A percentile compares a stretch with the other conserved stretches of the same genome.
phyloP scores from a whole-genome alignment of 495 filamentous ascomycete species.

The Xylaria venustula region DNA sequence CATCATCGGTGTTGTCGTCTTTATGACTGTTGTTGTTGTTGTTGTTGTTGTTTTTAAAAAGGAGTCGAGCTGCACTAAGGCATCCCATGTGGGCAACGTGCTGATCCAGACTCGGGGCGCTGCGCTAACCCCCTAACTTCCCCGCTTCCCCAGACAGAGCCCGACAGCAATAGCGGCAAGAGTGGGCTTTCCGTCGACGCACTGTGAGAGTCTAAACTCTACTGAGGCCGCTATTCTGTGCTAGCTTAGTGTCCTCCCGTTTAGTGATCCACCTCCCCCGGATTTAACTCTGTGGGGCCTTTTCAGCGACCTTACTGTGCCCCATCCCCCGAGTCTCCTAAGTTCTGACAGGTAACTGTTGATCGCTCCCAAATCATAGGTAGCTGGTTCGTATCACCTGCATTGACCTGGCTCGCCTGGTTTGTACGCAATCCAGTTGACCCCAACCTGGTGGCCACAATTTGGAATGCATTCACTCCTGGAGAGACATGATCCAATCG shows the following conservation, averaged over 20 bases:
- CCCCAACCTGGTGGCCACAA: too few species aligned
- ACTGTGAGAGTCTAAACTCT: not conserved
- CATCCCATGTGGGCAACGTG: not conserved
- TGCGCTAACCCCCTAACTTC: not conserved
- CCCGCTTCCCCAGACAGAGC: constrained; percentile 15
- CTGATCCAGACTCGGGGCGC: constrained; percentile 9
- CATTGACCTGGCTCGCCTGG: too few species aligned
- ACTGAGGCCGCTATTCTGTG: not conserved
- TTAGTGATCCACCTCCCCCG: constrained; percentile 7
- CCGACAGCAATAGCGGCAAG: not conserved
- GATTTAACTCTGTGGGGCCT: constrained; percentile 1
- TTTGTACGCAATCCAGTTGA: too few species aligned
- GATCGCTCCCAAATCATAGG: too few species aligned
- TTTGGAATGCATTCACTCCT: too few species aligned
- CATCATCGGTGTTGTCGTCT: not conserved
- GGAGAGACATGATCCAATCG: too few species aligned
- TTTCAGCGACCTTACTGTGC: not conserved
- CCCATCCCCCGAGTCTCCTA: not conserved
- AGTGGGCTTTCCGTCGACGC: not conserved
- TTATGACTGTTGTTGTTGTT: not conserved
- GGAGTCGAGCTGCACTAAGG: not conserved
- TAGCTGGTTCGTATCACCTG: too few species aligned
- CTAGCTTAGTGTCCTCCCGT: constrained; percentile 1
- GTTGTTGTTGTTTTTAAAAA: not conserved
- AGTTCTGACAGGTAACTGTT: too few species aligned